phyloP scores from a whole-genome alignment of 352 stramenopile species.

The Phytophthora foliorum region DNA sequence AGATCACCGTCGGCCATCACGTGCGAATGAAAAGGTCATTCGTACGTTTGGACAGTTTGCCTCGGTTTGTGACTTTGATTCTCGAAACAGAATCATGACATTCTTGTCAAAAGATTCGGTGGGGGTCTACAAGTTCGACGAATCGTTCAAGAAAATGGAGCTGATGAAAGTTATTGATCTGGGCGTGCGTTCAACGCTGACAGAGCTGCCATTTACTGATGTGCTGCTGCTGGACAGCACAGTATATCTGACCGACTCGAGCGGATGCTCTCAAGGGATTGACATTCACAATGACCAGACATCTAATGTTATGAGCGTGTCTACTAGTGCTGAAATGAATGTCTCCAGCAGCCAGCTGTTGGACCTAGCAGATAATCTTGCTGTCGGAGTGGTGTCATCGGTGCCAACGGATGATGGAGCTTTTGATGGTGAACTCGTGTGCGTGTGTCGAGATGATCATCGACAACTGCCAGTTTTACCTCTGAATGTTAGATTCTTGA shows the following conservation, averaged over 20 bases:
- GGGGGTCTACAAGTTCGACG: constrained; percentile 42
- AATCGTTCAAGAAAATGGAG: constrained; percentile 42
- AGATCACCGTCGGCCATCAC: neutral
- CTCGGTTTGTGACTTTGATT: constrained; percentile 38
- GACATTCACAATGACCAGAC: constrained; percentile 56
- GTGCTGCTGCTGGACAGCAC: constrained; percentile 31
- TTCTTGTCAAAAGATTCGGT: constrained; percentile 30
- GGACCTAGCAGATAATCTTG: constrained; percentile 45
- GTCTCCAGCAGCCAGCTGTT: constrained; percentile 22
- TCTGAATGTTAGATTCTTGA: constrained; percentile 39
- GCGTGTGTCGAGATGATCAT: constrained; percentile 48
- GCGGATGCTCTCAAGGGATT: constrained; percentile 39
- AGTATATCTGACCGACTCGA: constrained; percentile 47
- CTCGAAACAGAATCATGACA: constrained; percentile 28
- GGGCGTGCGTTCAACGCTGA: constrained; percentile 36
- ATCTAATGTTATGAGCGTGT: constrained; percentile 34
- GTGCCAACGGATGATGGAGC: constrained; percentile 17
- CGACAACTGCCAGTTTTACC: constrained; percentile 40
- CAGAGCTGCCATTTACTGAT: constrained; percentile 37
- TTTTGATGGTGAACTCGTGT: constrained; percentile 31
- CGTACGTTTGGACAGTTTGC: constrained; percentile 30
- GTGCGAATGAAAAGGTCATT: constrained; percentile 17
- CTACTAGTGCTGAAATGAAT: neutral
- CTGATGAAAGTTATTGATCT: constrained; percentile 38
- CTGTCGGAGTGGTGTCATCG: constrained; percentile 33